Evolutionary conservation across 345 rosid species (phyloP), one percentile per base, ranked within the genome.

Genomic region (Pistacia atlantica): DNA sequence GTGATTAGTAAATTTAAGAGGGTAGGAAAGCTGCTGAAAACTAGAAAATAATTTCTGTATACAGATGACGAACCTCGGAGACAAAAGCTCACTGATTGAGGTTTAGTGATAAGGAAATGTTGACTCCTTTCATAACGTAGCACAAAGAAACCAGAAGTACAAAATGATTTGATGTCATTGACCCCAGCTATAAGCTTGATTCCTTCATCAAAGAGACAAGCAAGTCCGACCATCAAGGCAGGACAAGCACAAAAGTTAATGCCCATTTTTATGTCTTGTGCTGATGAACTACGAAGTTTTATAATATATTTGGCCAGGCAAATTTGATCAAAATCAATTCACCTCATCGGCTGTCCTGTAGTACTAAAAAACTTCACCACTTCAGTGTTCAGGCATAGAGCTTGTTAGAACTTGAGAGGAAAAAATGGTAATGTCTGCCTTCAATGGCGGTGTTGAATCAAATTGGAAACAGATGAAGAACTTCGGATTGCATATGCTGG

Each of bases 401-500:
- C 25, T 25, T 25, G 25, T 25, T 25, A 25, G 25, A 25, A 55
- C 13, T 37, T 31, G 45, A 18, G 46, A 31, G 25, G 64, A 25
- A 55, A 72, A 14, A 72, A 83, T 84, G 80, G 78, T 66, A 2
- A 33, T 46, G 46, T 13, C 20, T 61, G 52, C 46, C 28, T 28
- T 37, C 61, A 59, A 9, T 45, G 78, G 79, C 28, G 49, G 67
- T 18, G 78, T 67, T 16, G 73, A 6, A 38, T 4, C 74, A 38
- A 52, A 74, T 7, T 64, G 80, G 67, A 68, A 57, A 33, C 79
- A 79, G 11, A 76, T 49, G 77, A 83, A 80, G 86, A 78, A 77
- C 83, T 75, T 86, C 18, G 65, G 78, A 52, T 28, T 66, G 54
- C 88, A 86, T 22, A 74, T 83, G 64, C 57, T 86, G 28, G 58